A percentile compares a stretch with the other conserved stretches of the same genome.
Evolutionary conservation across 2,329 filamentous ascomycete species (phyloP).

Genomic region (Ophiostoma tasmaniense): DNA sequence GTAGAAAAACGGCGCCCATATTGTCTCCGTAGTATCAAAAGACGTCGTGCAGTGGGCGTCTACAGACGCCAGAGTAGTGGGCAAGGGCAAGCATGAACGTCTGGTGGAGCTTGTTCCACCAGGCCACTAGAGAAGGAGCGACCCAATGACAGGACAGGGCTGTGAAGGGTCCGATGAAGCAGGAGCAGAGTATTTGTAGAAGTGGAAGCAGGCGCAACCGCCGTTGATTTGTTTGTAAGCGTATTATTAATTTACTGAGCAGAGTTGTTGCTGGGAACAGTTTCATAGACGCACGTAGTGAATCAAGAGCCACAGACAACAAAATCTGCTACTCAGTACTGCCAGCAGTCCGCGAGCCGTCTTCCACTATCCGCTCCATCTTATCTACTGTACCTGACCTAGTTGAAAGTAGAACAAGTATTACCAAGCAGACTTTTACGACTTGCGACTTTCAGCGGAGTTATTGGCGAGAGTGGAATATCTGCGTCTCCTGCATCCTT

Average conservation of each 20-base stretch:
- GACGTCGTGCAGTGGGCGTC: background rate
- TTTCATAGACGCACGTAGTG: too few relatives aligned
- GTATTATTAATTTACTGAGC: background rate
- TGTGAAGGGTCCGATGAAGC: background rate
- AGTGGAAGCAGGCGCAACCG: background rate
- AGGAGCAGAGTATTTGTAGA: background rate
- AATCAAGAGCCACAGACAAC: too few relatives aligned
- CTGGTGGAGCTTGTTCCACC: background rate
- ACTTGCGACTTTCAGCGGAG: background rate
- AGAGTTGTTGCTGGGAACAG: too few relatives aligned
- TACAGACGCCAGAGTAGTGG: background rate
- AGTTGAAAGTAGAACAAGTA: background rate
- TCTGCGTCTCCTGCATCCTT: too few relatives aligned
- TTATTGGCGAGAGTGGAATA: background rate
- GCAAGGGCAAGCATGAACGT: background rate
- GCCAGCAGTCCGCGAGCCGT: background rate
- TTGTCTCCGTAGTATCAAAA: background rate
- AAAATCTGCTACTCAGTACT: too few relatives aligned
- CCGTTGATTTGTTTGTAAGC: background rate
- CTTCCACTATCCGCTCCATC: background rate
- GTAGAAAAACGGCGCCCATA: too few relatives aligned
- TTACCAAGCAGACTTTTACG: background rate
- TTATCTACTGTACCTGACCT: background rate
- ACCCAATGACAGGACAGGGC: background rate
- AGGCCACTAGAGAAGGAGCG: background rate